These are phyloP conservation scores for Scedosporium boydii DNA, from an alignment of 2,329 filamentous ascomycete genomes.

Conservation along the genomic window DNA sequence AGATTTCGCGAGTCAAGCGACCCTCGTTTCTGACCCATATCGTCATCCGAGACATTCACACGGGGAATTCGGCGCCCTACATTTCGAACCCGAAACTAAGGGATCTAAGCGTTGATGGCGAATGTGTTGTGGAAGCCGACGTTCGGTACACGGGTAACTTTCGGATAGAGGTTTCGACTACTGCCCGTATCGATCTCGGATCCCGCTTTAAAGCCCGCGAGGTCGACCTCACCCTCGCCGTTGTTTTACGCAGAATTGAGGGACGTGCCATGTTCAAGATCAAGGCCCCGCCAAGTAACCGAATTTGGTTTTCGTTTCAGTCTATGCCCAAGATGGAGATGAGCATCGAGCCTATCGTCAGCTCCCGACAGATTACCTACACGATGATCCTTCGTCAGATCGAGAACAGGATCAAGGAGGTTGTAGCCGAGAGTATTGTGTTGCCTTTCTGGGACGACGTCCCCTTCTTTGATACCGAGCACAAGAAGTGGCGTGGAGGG, in stretches of 20 bases:
- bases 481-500: conserved; percentile 74
- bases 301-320: conserved; percentile 92
- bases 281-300: conserved; percentile 91
- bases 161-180: conserved; percentile 82
- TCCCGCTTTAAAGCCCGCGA: conserved; percentile 81
- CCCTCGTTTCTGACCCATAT: conserved; percentile 84
- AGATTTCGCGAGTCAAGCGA: conserved; percentile 88
- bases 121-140: conserved; percentile 79
- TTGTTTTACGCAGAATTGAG: conserved; percentile 74
- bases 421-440: conserved; percentile 85
- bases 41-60: conserved; percentile 71
- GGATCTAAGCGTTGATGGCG: conserved; percentile 85
- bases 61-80: conserved; percentile 77
- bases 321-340: conserved; percentile 90
- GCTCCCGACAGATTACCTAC: conserved; percentile 90
- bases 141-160: conserved; percentile 85
- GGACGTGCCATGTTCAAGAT: conserved; percentile 79
- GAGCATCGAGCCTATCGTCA: conserved; percentile 91
- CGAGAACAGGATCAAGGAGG: conserved; percentile 88
- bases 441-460: conserved; percentile 93
- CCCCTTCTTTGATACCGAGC: conserved; percentile 75
- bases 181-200: conserved; percentile 83
- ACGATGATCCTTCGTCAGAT: conserved; percentile 86
- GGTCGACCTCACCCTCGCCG: conserved; percentile 80
- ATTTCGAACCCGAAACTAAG: conserved; percentile 82